These are phyloP conservation scores for Draba incana DNA, from an alignment of 345 rosid genomes.

Conservation along the genomic window DNA sequence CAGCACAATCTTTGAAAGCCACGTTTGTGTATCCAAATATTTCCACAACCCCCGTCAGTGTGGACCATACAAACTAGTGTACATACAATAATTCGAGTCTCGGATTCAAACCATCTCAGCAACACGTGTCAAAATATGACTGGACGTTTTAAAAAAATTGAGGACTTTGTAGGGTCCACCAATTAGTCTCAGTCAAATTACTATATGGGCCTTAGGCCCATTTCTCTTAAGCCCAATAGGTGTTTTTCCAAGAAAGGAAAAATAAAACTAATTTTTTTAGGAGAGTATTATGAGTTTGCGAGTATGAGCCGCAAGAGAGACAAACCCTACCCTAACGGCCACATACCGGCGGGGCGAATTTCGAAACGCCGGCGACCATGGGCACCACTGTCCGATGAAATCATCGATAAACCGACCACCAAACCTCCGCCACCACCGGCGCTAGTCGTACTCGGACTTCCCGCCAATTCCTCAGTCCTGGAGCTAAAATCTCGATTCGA, in stretches of 20 bases:
- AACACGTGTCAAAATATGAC: neutral
- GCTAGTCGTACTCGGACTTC: slow-evolving; percentile 60
- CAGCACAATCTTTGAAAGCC: neutral
- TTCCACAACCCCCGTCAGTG: neutral
- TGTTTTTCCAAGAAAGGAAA: neutral
- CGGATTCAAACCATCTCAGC: neutral
- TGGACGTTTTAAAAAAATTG: too few relatives aligned
- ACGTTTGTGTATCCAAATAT: too few relatives aligned
- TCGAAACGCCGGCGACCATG: slow-evolving; percentile 68
- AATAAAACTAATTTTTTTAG: neutral
- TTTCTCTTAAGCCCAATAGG: neutral
- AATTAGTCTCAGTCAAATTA: neutral
- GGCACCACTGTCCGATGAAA: slow-evolving; percentile 24
- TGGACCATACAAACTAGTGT: slow-evolving; percentile 4
- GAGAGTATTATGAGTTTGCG: neutral
- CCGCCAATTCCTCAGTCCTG: slow-evolving; percentile 72
- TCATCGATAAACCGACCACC: slow-evolving; percentile 43
- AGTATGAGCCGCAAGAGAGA: slow-evolving; percentile 42
- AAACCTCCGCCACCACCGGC: slow-evolving; percentile 70
- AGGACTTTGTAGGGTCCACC: too few relatives aligned
- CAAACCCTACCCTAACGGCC: slow-evolving; percentile 28
- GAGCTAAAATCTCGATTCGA: slow-evolving; percentile 90
- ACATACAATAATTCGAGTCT: neutral
- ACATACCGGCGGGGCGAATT: slow-evolving; percentile 14
- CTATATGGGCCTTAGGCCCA: slow-evolving; percentile 17